These are phyloP conservation scores for Cladosporium sp. DNA, from an alignment of 2,329 filamentous ascomycete species.

Conservation along the genomic window DNA sequence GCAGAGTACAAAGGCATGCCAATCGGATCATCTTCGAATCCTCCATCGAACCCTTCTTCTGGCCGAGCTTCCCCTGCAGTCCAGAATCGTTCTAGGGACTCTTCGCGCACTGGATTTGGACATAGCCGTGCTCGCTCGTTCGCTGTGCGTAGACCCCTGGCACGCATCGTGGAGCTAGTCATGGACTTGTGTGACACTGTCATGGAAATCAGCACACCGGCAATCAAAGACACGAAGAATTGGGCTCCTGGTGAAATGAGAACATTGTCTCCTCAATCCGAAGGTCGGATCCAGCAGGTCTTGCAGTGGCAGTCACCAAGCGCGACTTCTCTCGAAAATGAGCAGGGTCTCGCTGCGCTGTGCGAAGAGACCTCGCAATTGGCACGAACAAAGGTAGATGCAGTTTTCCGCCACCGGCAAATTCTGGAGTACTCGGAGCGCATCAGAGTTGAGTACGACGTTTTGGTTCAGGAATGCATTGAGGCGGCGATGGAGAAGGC, in stretches of 20 bases:
- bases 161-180: slow-evolving; percentile 88
- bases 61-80: slow-evolving; percentile 65
- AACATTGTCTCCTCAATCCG: slow-evolving; percentile 91
- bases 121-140: slow-evolving; percentile 81
- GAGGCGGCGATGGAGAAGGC: slow-evolving; percentile 87
- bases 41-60: slow-evolving; percentile 59
- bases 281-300: slow-evolving; percentile 89
- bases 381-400: slow-evolving; percentile 83
- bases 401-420: slow-evolving; percentile 80
- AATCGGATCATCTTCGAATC: slow-evolving; percentile 68
- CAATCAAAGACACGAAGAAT: slow-evolving; percentile 75
- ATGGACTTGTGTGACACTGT: slow-evolving; percentile 94
- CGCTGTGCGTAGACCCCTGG: slow-evolving; percentile 80
- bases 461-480: slow-evolving; percentile 92
- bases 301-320: slow-evolving; percentile 95
- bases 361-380: slow-evolving; percentile 83
- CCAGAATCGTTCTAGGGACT: slow-evolving; percentile 58
- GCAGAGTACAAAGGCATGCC: slow-evolving; percentile 83
- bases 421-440: slow-evolving; percentile 95
- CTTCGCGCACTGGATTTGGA: slow-evolving; percentile 61
- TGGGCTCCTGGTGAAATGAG: slow-evolving; percentile 69
- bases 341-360: slow-evolving; percentile 80
- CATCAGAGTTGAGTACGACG: slow-evolving; percentile 87
- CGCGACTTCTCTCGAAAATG: slow-evolving; percentile 83
- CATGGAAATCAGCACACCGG: slow-evolving; percentile 87